Evolutionary conservation across 2,329 filamentous ascomycete genomes (phyloP).

Genomic region (Westerdykella ornata): DNA sequence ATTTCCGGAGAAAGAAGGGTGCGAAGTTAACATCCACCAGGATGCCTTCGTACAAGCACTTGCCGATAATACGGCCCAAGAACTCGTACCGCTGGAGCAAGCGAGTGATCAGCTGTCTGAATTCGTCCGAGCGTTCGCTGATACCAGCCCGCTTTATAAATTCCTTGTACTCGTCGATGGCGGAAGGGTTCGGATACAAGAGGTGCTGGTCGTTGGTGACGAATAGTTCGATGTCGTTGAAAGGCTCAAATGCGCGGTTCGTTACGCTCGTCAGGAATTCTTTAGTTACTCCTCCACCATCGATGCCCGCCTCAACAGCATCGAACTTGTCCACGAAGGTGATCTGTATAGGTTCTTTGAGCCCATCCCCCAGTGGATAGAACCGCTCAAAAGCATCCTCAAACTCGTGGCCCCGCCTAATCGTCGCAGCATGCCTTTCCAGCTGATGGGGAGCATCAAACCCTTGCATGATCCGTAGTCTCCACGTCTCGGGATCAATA

Average conservation of each 20-base stretch:
- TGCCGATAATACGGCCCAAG: slow-evolving; percentile 83
- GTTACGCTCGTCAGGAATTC: slow-evolving; percentile 91
- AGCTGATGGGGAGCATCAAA: slow-evolving; percentile 32
- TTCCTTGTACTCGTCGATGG: slow-evolving; percentile 62
- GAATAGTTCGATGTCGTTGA: slow-evolving; percentile 57
- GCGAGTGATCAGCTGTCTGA: slow-evolving; percentile 51
- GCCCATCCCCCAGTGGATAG: slow-evolving; percentile 67
- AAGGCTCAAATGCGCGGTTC: slow-evolving; percentile 68
- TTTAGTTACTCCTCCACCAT: slow-evolving; percentile 94
- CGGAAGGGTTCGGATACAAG: slow-evolving; percentile 79
- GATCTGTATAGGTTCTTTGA: slow-evolving; percentile 95
- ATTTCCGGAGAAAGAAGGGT: slow-evolving; percentile 92
- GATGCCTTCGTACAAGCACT: slow-evolving; percentile 96
- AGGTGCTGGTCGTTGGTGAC: slow-evolving; percentile 77
- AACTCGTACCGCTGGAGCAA: slow-evolving; percentile 79
- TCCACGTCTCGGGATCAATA: slow-evolving; percentile 69
- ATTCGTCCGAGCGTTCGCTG: slow-evolving; percentile 50
- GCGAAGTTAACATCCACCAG: slow-evolving; percentile 89
- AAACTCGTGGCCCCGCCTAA: slow-evolving; percentile 72
- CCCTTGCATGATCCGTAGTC: slow-evolving; percentile 47
- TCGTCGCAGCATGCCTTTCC: slow-evolving; percentile 62
- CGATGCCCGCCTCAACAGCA: slow-evolving; percentile 82
- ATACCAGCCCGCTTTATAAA: slow-evolving; percentile 49
- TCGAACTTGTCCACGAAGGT: slow-evolving; percentile 92
- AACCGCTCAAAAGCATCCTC: slow-evolving; percentile 81